These are phyloP conservation scores for Trichophyton mentagrophytes DNA, from an alignment of 2,329 filamentous ascomycete species.

Conservation along the genomic window DNA sequence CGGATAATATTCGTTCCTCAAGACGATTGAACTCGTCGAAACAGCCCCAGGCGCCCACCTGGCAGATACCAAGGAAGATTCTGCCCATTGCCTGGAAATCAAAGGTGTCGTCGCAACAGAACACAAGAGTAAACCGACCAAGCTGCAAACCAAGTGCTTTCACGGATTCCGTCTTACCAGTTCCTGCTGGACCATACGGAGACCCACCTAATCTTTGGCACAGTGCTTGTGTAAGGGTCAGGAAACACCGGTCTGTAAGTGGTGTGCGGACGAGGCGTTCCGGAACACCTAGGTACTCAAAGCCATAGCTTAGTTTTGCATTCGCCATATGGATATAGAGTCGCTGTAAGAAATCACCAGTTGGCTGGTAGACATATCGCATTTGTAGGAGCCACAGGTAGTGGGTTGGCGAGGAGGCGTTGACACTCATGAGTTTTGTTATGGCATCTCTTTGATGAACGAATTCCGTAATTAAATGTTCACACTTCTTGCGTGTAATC, in stretches of 20 bases:
- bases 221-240: constrained; percentile 89
- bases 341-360: constrained; percentile 69
- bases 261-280: constrained; percentile 94
- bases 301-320: constrained; percentile 86
- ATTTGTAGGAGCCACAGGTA: constrained; percentile 93
- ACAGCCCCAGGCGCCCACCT: constrained; percentile 98
- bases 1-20: constrained; percentile 92
- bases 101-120: constrained; percentile 99
- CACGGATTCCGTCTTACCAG: constrained; percentile 97
- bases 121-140: constrained; percentile 93
- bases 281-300: constrained; percentile 92
- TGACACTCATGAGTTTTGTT: constrained; percentile 65
- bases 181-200: constrained; percentile 92
- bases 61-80: constrained; percentile 97
- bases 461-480: constrained; percentile 96
- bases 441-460: constrained; percentile 94
- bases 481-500: constrained; percentile 87
- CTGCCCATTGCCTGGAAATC: constrained; percentile 99
- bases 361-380: constrained; percentile 79
- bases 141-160: constrained; percentile 95
- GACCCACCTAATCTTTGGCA: constrained; percentile 93
- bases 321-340: constrained; percentile 95
- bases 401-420: constrained; percentile 63
- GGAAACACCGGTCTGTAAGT: constrained; percentile 93
- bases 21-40: constrained; percentile 99